Percentiles rank a stretch among this genome's conserved stretches.
Evolutionary conservation across 2,329 filamentous ascomycete species (phyloP).

Genomic region (Pseudomassariella vexata): DNA sequence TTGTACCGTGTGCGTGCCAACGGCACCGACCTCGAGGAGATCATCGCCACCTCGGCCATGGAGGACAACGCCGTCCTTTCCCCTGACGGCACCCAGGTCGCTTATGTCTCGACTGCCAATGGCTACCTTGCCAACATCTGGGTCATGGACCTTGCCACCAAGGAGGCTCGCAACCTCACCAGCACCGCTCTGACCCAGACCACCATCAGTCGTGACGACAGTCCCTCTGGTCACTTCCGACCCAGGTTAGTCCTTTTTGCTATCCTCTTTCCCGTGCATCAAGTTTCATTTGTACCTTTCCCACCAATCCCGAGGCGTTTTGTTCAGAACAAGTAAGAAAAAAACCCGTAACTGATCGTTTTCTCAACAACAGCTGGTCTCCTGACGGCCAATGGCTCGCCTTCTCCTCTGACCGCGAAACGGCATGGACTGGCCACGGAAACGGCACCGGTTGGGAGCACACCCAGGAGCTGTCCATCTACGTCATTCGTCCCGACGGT

Average conservation of each 20-base stretch:
- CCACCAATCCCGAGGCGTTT: too few species aligned
- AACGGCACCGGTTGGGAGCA: constrained; percentile 34
- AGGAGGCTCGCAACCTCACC: constrained; percentile 27
- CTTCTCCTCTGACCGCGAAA: constrained; percentile 35
- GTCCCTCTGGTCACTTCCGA: constrained; percentile 29
- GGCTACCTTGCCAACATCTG: constrained; percentile 32
- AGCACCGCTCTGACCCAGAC: constrained; percentile 19
- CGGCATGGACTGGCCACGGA: constrained; percentile 33
- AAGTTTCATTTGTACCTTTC: too few species aligned
- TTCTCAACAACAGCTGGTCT: too few species aligned
- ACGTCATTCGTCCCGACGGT: constrained; percentile 30
- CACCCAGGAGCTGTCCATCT: constrained; percentile 33
- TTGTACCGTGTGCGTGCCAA: constrained; percentile 30
- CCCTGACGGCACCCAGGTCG: constrained; percentile 28
- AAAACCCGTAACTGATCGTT: too few species aligned
- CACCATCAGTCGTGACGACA: constrained; percentile 12
- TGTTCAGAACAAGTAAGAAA: too few species aligned
- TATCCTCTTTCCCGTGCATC: too few species aligned
- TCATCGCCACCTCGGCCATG: constrained; percentile 26
- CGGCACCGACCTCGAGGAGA: constrained; percentile 26
- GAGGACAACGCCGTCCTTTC: constrained; percentile 31
- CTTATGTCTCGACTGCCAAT: constrained; percentile 32
- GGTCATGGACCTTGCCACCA: constrained; percentile 30
- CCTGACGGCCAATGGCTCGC: constrained; percentile 34
- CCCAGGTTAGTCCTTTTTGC: too few species aligned